phyloP scores from a whole-genome alignment of 2,329 filamentous ascomycete genomes.

The Epichloe sp. region DNA sequence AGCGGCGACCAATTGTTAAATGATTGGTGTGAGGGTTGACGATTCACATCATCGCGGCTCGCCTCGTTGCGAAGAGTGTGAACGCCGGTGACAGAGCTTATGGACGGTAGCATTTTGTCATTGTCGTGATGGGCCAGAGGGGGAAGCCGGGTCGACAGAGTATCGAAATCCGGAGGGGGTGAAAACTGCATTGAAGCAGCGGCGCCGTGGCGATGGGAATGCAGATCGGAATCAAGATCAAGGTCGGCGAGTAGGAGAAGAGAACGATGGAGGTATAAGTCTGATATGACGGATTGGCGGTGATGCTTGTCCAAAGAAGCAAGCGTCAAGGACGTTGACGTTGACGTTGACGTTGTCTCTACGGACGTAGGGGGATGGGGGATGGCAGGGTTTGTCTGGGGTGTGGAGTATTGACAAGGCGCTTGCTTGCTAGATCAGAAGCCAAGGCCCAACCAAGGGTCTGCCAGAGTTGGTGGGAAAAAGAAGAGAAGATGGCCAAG shows the following conservation, averaged over 20 bases:
- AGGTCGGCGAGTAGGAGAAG: neutral
- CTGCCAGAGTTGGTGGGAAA: neutral
- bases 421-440: neutral
- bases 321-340: neutral
- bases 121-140: conserved; percentile 14
- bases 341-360: no score
- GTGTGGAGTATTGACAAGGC: neutral
- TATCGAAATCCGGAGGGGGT: conserved; percentile 12
- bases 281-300: neutral
- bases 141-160: conserved; percentile 15
- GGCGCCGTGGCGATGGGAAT: neutral
- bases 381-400: neutral
- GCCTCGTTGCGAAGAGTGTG: conserved; percentile 13
- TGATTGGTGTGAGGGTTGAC: conserved; percentile 12
- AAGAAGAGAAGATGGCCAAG: neutral
- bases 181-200: conserved; percentile 15
- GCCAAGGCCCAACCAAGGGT: neutral
- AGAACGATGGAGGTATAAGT: neutral
- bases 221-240: neutral
- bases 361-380: neutral
- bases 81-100: conserved; percentile 22
- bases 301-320: neutral
- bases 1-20: conserved; percentile 32
- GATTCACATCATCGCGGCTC: conserved; percentile 7
- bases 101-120: conserved; percentile 21